Evolutionary conservation across 2,329 filamentous ascomycete species (phyloP).

Genomic region (Microdochium trichocladiopsis): DNA sequence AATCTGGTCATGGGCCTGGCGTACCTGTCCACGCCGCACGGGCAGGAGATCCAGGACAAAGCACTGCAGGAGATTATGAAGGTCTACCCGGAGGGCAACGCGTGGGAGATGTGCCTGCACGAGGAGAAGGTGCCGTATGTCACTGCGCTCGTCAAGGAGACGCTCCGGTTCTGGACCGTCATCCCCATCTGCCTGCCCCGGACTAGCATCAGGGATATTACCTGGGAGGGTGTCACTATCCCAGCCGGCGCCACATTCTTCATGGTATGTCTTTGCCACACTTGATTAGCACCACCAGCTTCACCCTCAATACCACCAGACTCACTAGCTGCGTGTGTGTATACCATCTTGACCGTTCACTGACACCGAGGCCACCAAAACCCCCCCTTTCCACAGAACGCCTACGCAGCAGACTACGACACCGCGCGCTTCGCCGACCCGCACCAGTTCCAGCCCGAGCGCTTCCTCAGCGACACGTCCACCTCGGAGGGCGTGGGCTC

Average conservation of each 20-base stretch:
- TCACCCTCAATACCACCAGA: no score
- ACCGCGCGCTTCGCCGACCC: constrained; percentile 50
- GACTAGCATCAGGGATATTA: constrained; percentile 51
- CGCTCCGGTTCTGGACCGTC: constrained; percentile 55
- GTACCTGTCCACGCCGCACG: constrained; percentile 48
- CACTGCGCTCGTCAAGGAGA: constrained; percentile 56
- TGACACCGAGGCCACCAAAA: neutral
- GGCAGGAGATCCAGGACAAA: constrained; percentile 44
- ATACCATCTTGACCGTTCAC: no score
- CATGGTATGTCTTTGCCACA: neutral
- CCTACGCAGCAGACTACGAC: constrained; percentile 21
- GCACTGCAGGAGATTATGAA: constrained; percentile 49
- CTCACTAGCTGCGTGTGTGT: no score
- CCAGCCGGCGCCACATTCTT: constrained; percentile 45
- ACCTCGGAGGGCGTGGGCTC: neutral
- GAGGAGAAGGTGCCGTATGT: constrained; percentile 59
- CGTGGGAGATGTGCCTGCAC: constrained; percentile 30
- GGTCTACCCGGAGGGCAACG: constrained; percentile 53
- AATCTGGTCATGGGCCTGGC: constrained; percentile 59
- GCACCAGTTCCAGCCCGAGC: constrained; percentile 50
- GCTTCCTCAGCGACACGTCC: constrained; percentile 36
- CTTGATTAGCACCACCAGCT: no score
- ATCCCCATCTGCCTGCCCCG: constrained; percentile 55
- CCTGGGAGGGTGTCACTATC: constrained; percentile 50
- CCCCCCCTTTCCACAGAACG: neutral